These are phyloP conservation scores for Agrostemma githago DNA, from an alignment of 148 eudicot genomes.

Conservation along the genomic window DNA sequence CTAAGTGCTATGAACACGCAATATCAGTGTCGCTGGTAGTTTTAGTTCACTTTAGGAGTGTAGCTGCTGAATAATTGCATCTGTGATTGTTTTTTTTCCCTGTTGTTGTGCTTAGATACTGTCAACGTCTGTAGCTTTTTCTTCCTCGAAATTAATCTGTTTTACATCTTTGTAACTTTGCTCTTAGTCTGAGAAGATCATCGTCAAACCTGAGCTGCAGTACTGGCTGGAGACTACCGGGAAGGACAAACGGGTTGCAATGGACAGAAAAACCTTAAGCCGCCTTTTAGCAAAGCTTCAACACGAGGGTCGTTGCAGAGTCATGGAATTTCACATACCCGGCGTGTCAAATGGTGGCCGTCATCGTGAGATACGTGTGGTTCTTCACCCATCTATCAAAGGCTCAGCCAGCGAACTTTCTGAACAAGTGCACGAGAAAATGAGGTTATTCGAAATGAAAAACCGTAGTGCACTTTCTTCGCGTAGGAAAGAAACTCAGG, in stretches of 20 bases:
- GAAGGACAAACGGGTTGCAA: constrained; percentile 51
- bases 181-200: constrained; percentile 63
- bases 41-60: background rate
- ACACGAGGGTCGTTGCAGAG: constrained; percentile 67
- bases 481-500: constrained; percentile 46
- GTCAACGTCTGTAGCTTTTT: background rate
- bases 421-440: constrained; percentile 64
- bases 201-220: constrained; percentile 69
- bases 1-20: background rate
- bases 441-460: constrained; percentile 70
- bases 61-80: background rate
- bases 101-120: background rate
- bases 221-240: constrained; percentile 72
- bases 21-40: background rate
- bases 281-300: constrained; percentile 70
- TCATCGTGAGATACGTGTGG: constrained; percentile 47
- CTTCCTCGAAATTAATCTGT: background rate
- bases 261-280: constrained; percentile 71
- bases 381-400: constrained; percentile 68
- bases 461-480: constrained; percentile 42
- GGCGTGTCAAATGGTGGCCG: constrained; percentile 67
- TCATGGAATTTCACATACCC: constrained; percentile 55
- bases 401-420: constrained; percentile 50
- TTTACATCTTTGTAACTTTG: constrained; percentile 1
- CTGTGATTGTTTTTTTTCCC: background rate